Conservation (phyloP, 2,329 filamentous ascomycete genomes). For the Fragosphaeria purpurea region DNA sequence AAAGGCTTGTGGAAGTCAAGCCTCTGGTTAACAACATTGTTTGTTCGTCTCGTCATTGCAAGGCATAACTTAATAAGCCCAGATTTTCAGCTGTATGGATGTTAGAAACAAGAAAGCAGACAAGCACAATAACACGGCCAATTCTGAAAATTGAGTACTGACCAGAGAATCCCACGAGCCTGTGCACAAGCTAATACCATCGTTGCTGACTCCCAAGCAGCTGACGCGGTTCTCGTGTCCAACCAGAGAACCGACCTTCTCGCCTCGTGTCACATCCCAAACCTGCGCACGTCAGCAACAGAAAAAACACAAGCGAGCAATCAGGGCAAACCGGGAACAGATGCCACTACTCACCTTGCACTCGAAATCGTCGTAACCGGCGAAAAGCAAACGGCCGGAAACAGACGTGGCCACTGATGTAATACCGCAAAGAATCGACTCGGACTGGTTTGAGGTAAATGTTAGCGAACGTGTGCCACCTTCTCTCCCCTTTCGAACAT, state of each 20-base stretch:
- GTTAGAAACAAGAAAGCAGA: constrained; percentile 20
- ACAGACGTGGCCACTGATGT: constrained; percentile 98
- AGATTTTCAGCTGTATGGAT: constrained; percentile 64
- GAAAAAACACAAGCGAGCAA: neutral
- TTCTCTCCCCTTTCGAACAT: neutral
- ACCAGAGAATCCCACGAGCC: constrained; percentile 99
- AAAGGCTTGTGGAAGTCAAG: too few relatives aligned
- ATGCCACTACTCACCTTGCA: constrained; percentile 68
- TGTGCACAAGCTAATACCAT: constrained; percentile 97
- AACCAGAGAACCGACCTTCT: constrained; percentile 92
- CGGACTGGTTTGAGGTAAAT: constrained; percentile 51
- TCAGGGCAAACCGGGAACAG: neutral
- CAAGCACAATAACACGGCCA: neutral
- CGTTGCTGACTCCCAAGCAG: constrained; percentile 96
- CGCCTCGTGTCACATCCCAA: constrained; percentile 93
- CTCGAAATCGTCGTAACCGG: constrained; percentile 97
- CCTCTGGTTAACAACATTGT: neutral
- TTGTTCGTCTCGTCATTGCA: constrained; percentile 9
- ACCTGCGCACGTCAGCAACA: constrained; percentile 48
- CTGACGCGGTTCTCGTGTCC: constrained; percentile 98
- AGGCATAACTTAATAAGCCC: constrained; percentile 55
- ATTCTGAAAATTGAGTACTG: constrained; percentile 32
- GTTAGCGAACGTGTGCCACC: constrained; percentile 11
- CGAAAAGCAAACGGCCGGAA: constrained; percentile 87
- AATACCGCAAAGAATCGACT: constrained; percentile 94